Evolutionary conservation across 208 protist genomes (phyloP), one percentile per base, ranked within the genome.

Genomic region (Leishmania martiniquensis): DNA sequence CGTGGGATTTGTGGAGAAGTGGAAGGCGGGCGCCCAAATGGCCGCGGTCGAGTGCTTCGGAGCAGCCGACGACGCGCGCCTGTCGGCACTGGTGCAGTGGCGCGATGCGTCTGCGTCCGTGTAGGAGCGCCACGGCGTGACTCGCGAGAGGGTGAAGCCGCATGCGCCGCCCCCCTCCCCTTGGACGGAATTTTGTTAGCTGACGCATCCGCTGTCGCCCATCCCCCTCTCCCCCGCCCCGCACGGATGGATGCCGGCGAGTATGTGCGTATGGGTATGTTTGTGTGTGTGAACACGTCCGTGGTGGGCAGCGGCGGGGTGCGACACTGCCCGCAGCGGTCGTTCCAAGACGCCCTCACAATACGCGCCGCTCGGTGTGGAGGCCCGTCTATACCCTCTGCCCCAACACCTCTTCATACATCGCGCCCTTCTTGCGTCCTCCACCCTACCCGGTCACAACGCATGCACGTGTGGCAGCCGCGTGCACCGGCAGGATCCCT

Each of bases 41-140:
- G 74, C 74, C 4, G 59, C 37, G 3, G 67, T 76, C 25, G 79
- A 83, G 79, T 83, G 65, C 74, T 62, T 83, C 22, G 79, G 79
- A 42, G 57, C 67, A 15, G 25, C 66, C 22, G 74, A 71, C 42
- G n/a, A 70, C 20, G 72, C 74, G n/a, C 79, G 79, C 29, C 13
- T 83, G 17, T 78, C 47, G 2, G 79, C 74, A 20, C 37, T 83
- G 17, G 74, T 83, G 49, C 74, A 78, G 79, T 83, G 79, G 79
- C 44, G 32, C 1, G 5, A 12, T 34, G n/a, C 5, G 45, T 37
- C 67, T 72, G n/a, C 10, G 45, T 12, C 6, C 0, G 42, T 13
- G 42, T 70, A 51, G 34, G 42, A 52, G 1, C 25, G 32, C 25
- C 25, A 34, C 10, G 5, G 20, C n/a, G 39, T 47, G 52, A n/a